Base-by-base conservation (phyloP, 257 asterid species). In the Nicotiana attenuata region DNA sequence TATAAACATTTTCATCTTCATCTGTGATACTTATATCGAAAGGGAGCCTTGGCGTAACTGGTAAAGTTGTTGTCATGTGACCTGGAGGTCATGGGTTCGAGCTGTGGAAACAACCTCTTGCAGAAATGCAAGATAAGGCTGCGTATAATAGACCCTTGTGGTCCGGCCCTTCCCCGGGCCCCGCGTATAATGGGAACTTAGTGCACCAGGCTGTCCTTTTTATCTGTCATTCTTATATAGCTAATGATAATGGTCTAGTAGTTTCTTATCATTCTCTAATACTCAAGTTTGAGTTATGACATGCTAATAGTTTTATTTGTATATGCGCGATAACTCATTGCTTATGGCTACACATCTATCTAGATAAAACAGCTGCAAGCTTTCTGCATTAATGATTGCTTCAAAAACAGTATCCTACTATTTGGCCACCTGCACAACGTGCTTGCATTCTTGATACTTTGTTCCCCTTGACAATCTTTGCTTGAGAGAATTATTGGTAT, bases 231-330 rank as follows among this genome's bases (percentile, higher is more conserved):
- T 28, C 29, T 28, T 28, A 28, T 61, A 15, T 29, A 79, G 22
- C n/a, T 61, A 52, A 47, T 53, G 41, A 68, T 26, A 16, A 60
- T 65, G 80, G 26, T 75, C 80, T 83, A 73, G 76, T 69, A 38
- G 69, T 47, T 64, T 38, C 77, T 65, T 33, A 16, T 45, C 60
- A 60, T 20, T 57, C 28, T 60, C 4, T 60, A 3, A 20, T 60
- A 14, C 52, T 33, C 76, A 33, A 19, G 10, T 60, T 60, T 52
- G 56, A 13, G 19, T 52, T 52, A 13, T 52, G 19, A 52, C 15
- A 52, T 13, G 56, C 17, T 52, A 41, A 41, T 1, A 38, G 2
- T 38, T 50, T 50, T 10, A 13, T 50, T 50, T 33, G 76, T 66
- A 33, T 29, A 8, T 31, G 8, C 26, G 19, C 15, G 31, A 31